phyloP scores from a whole-genome alignment of 1,139 yeast species.

The Entelexis sorbosivorans region DNA sequence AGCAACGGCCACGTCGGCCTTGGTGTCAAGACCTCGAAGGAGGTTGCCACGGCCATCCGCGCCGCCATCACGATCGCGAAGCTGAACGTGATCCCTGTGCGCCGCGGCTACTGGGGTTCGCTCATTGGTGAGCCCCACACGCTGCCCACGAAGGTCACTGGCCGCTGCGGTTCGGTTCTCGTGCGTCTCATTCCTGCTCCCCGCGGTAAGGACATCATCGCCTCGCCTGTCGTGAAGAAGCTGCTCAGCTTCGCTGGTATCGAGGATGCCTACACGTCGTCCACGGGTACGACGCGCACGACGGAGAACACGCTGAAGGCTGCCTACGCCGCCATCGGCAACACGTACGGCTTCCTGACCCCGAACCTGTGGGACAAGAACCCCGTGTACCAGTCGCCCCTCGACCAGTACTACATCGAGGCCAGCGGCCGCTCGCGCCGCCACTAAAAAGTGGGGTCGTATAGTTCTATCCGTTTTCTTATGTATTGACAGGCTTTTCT shows the following conservation, averaged over 20 bases:
- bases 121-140: conserved; percentile 99
- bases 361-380: conserved; percentile 96
- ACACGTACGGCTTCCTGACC: conserved; percentile 99
- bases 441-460: background rate
- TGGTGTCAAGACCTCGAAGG: conserved; percentile 99
- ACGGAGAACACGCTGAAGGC: conserved; percentile 99
- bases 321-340: conserved; percentile 97
- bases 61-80: conserved; percentile 99
- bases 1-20: conserved; percentile 99
- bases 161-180: conserved; percentile 98
- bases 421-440: conserved; percentile 20
- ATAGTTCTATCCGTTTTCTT: background rate
- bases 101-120: conserved; percentile 99
- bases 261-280: conserved; percentile 97
- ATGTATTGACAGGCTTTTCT: conserved; percentile 2
- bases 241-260: conserved; percentile 99
- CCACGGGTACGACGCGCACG: conserved; percentile 99
- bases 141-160: conserved; percentile 93
- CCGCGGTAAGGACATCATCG: conserved; percentile 99
- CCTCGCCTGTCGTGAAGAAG: conserved; percentile 99
- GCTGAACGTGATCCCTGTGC: conserved; percentile 96
- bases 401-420: conserved; percentile 51
- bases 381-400: conserved; percentile 80
- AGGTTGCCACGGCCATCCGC: conserved; percentile 99
- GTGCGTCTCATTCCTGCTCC: conserved; percentile 99